A percentile compares a stretch with the other conserved stretches of the same genome.
phyloP scores from a whole-genome alignment of 805 yeast species.

The Lipomyces starkeyi region DNA sequence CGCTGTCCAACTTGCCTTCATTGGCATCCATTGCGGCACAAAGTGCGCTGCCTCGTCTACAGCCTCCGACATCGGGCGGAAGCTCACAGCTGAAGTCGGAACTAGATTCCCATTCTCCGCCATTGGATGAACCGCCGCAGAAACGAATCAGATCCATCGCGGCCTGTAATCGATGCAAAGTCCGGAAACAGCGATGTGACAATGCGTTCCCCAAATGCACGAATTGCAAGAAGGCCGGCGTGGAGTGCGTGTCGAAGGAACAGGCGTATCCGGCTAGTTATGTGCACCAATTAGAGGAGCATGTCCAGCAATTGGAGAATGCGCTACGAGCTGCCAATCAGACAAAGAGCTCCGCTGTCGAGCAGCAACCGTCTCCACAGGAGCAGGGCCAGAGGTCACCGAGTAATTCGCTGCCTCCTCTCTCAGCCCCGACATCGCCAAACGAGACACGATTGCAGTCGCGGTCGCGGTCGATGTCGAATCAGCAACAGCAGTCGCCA shows the following conservation, averaged over 20 bases:
- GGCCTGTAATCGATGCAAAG: slow-evolving; percentile 83
- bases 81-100: background rate
- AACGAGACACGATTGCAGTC: background rate
- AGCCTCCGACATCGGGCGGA: background rate
- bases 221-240: slow-evolving; percentile 64
- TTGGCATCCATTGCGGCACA: background rate
- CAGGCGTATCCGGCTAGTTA: slow-evolving; percentile 37
- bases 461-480: slow-evolving; percentile 9
- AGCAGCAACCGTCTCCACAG: background rate
- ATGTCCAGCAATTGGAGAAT: slow-evolving; percentile 27
- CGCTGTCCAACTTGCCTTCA: background rate
- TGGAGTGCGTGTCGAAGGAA: slow-evolving; percentile 61
- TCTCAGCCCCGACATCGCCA: background rate
- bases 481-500: background rate
- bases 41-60: background rate
- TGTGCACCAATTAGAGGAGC: slow-evolving; percentile 30
- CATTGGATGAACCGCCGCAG: slow-evolving; percentile 12
- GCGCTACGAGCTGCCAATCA: slow-evolving; percentile 16
- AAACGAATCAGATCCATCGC: slow-evolving; percentile 57
- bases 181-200: slow-evolving; percentile 68
- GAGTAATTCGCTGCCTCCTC: background rate
- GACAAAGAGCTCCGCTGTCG: background rate
- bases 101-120: background rate
- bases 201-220: slow-evolving; percentile 68
- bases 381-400: background rate